These are phyloP conservation scores for Xylaria sp. DNA, from an alignment of 2,329 filamentous ascomycete genomes.

Conservation along the genomic window DNA sequence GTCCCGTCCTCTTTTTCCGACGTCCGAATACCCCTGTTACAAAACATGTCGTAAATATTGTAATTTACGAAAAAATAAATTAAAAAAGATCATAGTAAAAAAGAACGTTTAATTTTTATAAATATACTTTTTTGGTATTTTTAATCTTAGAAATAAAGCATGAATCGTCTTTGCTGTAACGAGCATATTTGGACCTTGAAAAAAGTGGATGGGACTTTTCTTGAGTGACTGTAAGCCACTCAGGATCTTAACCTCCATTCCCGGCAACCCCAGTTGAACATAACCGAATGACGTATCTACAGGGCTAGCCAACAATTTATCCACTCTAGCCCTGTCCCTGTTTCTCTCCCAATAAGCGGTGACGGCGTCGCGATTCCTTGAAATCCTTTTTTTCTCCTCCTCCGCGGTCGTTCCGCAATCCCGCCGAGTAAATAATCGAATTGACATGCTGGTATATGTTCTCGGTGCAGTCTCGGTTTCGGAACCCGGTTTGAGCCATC, in stretches of 20 bases:
- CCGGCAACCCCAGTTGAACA: background rate
- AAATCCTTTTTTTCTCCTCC: background rate
- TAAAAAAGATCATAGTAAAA: too few species aligned
- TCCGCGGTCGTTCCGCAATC: background rate
- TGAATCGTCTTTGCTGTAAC: too few species aligned
- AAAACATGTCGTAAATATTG: too few species aligned
- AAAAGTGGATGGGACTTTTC: too few species aligned
- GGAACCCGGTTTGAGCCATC: background rate
- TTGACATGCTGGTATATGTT: background rate
- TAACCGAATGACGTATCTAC: conserved; percentile 4
- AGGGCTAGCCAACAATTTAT: conserved; percentile 1
- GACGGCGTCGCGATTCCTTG: background rate
- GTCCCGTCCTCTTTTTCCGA: too few species aligned
- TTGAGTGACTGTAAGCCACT: too few species aligned
- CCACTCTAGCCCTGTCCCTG: background rate
- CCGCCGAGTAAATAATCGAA: background rate
- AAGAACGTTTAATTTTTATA: too few species aligned
- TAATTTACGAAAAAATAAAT: too few species aligned
- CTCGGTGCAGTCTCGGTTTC: background rate
- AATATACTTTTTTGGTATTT: too few species aligned
- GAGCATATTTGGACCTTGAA: too few species aligned
- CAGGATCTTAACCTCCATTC: conserved; percentile 4
- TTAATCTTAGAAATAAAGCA: too few species aligned
- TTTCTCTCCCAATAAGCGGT: background rate
- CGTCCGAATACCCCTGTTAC: too few species aligned